Percentiles rank a stretch among this genome's conserved stretches.
These are phyloP conservation scores for Asterophora lycoperdoides DNA, from an alignment of 768 basidiomycete species.

Conservation along the genomic window DNA sequence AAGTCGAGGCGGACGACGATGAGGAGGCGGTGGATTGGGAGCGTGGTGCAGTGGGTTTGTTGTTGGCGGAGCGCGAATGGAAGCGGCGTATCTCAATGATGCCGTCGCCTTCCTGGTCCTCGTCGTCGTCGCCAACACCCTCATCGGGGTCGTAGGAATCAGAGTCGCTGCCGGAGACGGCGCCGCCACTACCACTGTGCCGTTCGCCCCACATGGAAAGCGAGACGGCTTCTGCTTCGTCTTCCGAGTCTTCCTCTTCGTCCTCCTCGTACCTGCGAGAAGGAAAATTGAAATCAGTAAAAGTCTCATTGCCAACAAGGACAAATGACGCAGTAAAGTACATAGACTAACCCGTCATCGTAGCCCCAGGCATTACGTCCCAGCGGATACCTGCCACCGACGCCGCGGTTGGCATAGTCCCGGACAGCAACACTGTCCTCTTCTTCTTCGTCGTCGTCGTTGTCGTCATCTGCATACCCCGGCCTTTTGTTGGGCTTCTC, in stretches of 20 bases:
- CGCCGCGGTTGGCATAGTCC: slow-evolving; percentile 1
- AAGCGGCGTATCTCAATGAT: slow-evolving; percentile 58
- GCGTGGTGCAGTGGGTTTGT: slow-evolving; percentile 25
- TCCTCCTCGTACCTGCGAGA: slow-evolving; percentile 61
- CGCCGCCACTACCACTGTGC: slow-evolving; percentile 19
- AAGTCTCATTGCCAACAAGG: no score
- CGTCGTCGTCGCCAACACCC: slow-evolving; percentile 25
- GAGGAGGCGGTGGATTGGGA: slow-evolving; percentile 44
- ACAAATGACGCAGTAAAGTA: neutral
- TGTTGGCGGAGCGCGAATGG: neutral
- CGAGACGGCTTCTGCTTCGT: slow-evolving; percentile 29
- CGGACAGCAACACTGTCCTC: slow-evolving; percentile 5
- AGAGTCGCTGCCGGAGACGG: slow-evolving; percentile 35
- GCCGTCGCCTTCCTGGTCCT: slow-evolving; percentile 38
- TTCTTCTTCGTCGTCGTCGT: slow-evolving; percentile 22
- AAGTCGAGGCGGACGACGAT: slow-evolving; percentile 36
- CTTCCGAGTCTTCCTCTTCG: slow-evolving; percentile 52
- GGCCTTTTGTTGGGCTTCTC: slow-evolving; percentile 59
- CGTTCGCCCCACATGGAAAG: slow-evolving; percentile 22
- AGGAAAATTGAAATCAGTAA: neutral
- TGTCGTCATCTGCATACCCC: slow-evolving; percentile 16
- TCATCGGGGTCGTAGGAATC: slow-evolving; percentile 33
- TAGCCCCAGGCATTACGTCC: slow-evolving; percentile 38
- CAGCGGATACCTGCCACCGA: slow-evolving; percentile 15
- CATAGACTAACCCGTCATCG: slow-evolving; percentile 55